Conservation (phyloP, 2,329 filamentous ascomycete genomes). For the Purpureocillium lavendulum region DNA sequence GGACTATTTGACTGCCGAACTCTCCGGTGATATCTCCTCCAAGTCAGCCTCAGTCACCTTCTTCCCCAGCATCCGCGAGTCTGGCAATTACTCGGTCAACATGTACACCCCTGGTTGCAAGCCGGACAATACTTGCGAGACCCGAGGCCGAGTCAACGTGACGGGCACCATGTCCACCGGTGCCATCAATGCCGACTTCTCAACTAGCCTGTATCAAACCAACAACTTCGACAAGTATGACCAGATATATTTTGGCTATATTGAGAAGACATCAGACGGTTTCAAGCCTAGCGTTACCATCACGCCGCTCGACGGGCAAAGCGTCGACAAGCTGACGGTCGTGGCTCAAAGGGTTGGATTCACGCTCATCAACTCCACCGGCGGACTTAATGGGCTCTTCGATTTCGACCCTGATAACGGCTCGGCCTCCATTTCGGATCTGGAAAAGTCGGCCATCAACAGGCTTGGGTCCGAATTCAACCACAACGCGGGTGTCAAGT, state of each 20-base stretch:
- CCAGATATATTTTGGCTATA: slow-evolving; percentile 75
- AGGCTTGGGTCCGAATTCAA: slow-evolving; percentile 64
- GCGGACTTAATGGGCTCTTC: slow-evolving; percentile 80
- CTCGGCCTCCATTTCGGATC: slow-evolving; percentile 50
- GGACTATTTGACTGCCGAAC: slow-evolving; percentile 64
- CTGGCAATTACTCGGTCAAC: slow-evolving; percentile 85
- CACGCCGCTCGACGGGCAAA: slow-evolving; percentile 57
- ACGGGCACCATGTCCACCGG: slow-evolving; percentile 59
- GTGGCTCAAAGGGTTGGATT: slow-evolving; percentile 90
- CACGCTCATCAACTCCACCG: slow-evolving; percentile 61
- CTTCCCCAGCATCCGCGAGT: slow-evolving; percentile 73
- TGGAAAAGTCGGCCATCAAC: slow-evolving; percentile 67
- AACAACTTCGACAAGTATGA: slow-evolving; percentile 98
- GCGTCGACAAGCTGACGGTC: slow-evolving; percentile 55
- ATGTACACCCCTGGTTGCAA: slow-evolving; percentile 89
- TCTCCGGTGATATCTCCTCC: slow-evolving; percentile 47
- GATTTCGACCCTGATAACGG: slow-evolving; percentile 64
- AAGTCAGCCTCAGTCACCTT: slow-evolving; percentile 66
- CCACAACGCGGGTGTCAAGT: slow-evolving; percentile 57
- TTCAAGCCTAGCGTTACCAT: slow-evolving; percentile 80
- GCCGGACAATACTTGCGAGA: slow-evolving; percentile 67
- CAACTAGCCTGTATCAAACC: slow-evolving; percentile 70
- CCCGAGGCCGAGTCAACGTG: slow-evolving; percentile 74
- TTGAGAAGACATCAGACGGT: slow-evolving; percentile 63
- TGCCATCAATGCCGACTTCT: slow-evolving; percentile 37